A percentile compares a stretch with the other conserved stretches of the same genome.
phyloP scores from a whole-genome alignment of 2,329 filamentous ascomycete species.

The Acephala macrosclerotiorum region DNA sequence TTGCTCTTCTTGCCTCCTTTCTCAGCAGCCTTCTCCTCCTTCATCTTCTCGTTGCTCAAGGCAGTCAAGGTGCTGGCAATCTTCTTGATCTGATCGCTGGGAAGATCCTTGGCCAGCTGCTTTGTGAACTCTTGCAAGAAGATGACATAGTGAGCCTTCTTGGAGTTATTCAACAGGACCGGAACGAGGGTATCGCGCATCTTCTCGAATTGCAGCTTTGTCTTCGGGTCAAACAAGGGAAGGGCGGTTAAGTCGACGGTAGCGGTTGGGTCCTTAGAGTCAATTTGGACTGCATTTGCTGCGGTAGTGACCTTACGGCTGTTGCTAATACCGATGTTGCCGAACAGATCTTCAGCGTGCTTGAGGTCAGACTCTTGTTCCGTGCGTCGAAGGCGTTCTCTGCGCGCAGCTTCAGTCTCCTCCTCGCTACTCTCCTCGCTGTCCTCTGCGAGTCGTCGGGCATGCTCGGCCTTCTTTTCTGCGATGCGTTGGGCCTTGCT shows the following conservation, averaged over 20 bases:
- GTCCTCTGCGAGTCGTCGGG: slow-evolving; percentile 59
- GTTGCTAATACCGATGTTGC: slow-evolving; percentile 69
- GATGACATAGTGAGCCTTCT: slow-evolving; percentile 88
- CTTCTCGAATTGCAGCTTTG: slow-evolving; percentile 84
- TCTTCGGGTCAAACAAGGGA: slow-evolving; percentile 86
- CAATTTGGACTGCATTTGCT: slow-evolving; percentile 70
- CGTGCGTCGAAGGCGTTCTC: slow-evolving; percentile 76
- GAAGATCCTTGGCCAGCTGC: slow-evolving; percentile 84
- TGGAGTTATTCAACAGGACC: slow-evolving; percentile 75
- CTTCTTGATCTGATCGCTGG: slow-evolving; percentile 97
- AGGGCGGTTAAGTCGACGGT: slow-evolving; percentile 83
- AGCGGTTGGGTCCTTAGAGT: slow-evolving; percentile 76
- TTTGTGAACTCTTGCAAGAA: slow-evolving; percentile 94
- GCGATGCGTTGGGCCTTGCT: slow-evolving; percentile 85
- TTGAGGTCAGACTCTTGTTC: slow-evolving; percentile 90
- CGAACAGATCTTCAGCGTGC: slow-evolving; percentile 92
- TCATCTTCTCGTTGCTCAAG: slow-evolving; percentile 96
- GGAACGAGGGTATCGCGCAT: slow-evolving; percentile 82
- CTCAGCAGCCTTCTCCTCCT: slow-evolving; percentile 93
- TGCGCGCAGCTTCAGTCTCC: slow-evolving; percentile 74
- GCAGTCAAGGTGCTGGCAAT: slow-evolving; percentile 87
- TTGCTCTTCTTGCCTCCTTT: slow-evolving; percentile 98
- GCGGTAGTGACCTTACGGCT: slow-evolving; percentile 73
- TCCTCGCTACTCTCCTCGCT: slow-evolving; percentile 66
- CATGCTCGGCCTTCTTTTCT: slow-evolving; percentile 72